Evolutionary conservation across 1,139 yeast species (phyloP), one percentile per base, ranked within the genome.

Genomic region (Blastobotrys persicus): DNA sequence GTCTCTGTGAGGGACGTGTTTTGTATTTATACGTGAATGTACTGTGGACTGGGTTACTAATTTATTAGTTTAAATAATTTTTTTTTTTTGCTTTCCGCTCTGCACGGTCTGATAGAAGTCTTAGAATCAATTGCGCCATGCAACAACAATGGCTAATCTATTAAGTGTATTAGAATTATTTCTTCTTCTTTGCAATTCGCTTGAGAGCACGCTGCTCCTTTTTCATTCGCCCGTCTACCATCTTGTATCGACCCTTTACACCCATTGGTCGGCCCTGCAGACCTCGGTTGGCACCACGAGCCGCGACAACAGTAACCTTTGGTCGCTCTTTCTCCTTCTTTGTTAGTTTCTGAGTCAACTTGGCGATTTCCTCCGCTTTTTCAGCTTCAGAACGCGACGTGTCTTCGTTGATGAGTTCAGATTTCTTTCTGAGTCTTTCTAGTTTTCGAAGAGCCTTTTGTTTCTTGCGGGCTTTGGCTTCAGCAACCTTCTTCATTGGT

Each of bases 221-320:
- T 87, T 94, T 92, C 85, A 89, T 76, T 17, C 85, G 87, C 75
- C 98, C 98, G 71, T 92, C 99, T 60, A 92, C 98, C 98, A 94
- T 92, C 84, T 88, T 92, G 75, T 92, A 92, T 67, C 88, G 89
- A 73, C 98, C 99, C 71, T 85, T 88, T 60, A 92, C 81, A 65
- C 98, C 99, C 72, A 82, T 85, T 32, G 99, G 99, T 73, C 99
- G 85, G 50, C 98, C 98, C 59, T 88, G 77, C 47, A 91, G 73
- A 55, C 96, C 96, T 67, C 76, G 85, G 69, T 91, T 91, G 43
- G 76, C 69, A 60, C 98, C 98, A 50, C 76, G 74, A n/a, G 99
- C 98, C 58, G 83, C 91, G 55, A 92, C 96, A 57, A 88, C 78
- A 0, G 95, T 87, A 35, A 88, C 87, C 76, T 85, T 84, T 28